Conservation (phyloP, 805 yeast species). For the Suhomyces vadensis region DNA sequence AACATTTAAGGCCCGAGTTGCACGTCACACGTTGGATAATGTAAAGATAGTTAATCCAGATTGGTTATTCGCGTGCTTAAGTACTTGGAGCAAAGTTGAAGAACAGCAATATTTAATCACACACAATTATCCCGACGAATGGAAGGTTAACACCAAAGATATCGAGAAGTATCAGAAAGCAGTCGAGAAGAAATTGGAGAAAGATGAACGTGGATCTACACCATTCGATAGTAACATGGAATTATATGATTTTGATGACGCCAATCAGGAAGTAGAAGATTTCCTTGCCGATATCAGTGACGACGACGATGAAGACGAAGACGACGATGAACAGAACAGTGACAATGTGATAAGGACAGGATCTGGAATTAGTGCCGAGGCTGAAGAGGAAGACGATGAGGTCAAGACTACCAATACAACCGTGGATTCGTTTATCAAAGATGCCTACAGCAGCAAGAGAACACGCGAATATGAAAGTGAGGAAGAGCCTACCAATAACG, state of each 20-base stretch:
- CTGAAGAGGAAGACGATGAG: conserved; percentile 20
- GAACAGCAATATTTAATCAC: conserved; percentile 59
- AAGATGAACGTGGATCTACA: conserved; percentile 6
- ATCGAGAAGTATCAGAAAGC: conserved; percentile 42
- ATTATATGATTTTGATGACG: conserved; percentile 43
- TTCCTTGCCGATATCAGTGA: conserved; percentile 48
- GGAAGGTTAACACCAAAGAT: conserved; percentile 48
- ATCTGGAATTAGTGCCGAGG: conserved; percentile 13
- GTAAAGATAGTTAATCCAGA: conserved; percentile 85
- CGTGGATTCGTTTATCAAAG: conserved; percentile 12
- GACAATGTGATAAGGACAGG: conserved; percentile 18
- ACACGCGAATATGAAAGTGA: conserved; percentile 6
- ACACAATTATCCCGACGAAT: conserved; percentile 47
- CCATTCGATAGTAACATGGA: conserved; percentile 17
- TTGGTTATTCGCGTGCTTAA: conserved; percentile 87
- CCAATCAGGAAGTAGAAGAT: conserved; percentile 48
- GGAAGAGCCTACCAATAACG: conserved; percentile 4
- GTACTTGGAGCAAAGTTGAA: conserved; percentile 71
- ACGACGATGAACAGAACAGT: conserved; percentile 12
- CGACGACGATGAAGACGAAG: conserved; percentile 31
- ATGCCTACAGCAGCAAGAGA: conserved; percentile 12
- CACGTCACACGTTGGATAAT: conserved; percentile 58
- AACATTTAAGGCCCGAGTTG: conserved; percentile 83
- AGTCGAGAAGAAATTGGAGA: conserved; percentile 22
- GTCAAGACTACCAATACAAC: conserved; percentile 10